These are phyloP conservation scores for Yarrowia bubula DNA, from an alignment of 805 yeast genomes.

Conservation along the genomic window DNA sequence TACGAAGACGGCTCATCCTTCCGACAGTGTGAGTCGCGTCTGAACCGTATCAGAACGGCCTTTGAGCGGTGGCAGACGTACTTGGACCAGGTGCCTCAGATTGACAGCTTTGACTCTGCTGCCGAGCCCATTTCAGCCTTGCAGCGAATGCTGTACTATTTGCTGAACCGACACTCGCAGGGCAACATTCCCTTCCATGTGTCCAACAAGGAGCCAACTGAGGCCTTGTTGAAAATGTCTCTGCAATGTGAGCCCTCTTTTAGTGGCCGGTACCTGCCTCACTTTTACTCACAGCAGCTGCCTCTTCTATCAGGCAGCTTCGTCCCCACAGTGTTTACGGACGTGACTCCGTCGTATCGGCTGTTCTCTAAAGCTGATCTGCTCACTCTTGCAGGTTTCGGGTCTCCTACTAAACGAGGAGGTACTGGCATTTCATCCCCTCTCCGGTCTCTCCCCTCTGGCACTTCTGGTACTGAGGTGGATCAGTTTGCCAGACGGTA, in stretches of 20 bases:
- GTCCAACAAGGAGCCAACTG: conserved; percentile 30
- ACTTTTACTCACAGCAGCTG: conserved; percentile 49
- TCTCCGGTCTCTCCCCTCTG: conserved; percentile 24
- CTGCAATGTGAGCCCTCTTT: conserved; percentile 61
- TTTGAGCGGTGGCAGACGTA: conserved; percentile 83
- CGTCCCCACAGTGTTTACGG: conserved; percentile 64
- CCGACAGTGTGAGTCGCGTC: conserved; percentile 59
- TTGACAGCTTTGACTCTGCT: conserved; percentile 38
- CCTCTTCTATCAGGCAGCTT: conserved; percentile 63
- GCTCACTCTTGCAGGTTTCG: conserved; percentile 53
- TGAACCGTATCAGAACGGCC: conserved; percentile 67
- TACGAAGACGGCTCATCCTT: conserved; percentile 44
- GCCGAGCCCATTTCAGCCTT: conserved; percentile 39
- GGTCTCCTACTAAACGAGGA: conserved; percentile 29
- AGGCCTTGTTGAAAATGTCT: conserved; percentile 64
- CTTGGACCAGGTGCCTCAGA: conserved; percentile 49
- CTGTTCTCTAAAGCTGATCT: conserved; percentile 54
- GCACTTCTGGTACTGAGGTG: conserved; percentile 28
- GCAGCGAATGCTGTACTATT: conserved; percentile 45
- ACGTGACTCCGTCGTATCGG: conserved; percentile 52
- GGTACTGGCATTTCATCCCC: conserved; percentile 27
- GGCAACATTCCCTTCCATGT: conserved; percentile 39
- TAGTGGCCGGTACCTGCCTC: conserved; percentile 46
- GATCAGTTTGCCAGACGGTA: conserved; percentile 36
- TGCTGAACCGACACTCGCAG: conserved; percentile 48